Base-by-base conservation (phyloP, 345 rosid genomes). In the Lepidium africanum region DNA sequence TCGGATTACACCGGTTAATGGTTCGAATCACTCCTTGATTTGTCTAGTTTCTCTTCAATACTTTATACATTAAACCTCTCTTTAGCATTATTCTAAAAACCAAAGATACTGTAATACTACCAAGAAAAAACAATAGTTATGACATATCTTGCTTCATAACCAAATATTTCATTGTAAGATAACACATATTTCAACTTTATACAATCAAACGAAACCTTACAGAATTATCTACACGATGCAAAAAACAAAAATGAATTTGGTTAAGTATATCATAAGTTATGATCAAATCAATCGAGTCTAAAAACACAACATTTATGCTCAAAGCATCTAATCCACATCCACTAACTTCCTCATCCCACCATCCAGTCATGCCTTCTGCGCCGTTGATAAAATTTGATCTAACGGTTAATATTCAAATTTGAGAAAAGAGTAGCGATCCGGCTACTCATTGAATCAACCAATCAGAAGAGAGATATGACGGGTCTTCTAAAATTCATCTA, bases 241-340 rank as follows among this genome's bases (percentile, higher is more conserved):
- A 63, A 58, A 84, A 77, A 56, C 3, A 8, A 45, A 63, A 81
- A 3, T 13, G 49, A 75, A 78, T 70, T 85, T 58, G 63, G 59
- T 71, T 0, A 0, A 75, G 9, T 74, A 27, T 7, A 75, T 9
- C 25, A 50, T 36, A 19, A 83, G 79, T 76, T 79, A 81, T 63
- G 46, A 23, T 19, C 13, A 70, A 77, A 71, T 76, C 1, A 85
- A 81, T 82, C 27, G 35, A 79, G 78, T 35, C 67, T 59, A 87
- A 82, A 91, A 91, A 81, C 94, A 91, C 97, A 87, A 75, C 79
- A 59, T 75, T 66, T 50, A 72, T 68, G 14, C 58, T 58, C 51
- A 63, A 60, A 74, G 37, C 63, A 57, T 70, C 64, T 66, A 58
- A 70, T 27, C 77, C 72, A 54, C 71, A 41, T 15, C 63, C 65